phyloP scores from a whole-genome alignment of 2,329 filamentous ascomycete species.

The Xylariaceae sp. region DNA sequence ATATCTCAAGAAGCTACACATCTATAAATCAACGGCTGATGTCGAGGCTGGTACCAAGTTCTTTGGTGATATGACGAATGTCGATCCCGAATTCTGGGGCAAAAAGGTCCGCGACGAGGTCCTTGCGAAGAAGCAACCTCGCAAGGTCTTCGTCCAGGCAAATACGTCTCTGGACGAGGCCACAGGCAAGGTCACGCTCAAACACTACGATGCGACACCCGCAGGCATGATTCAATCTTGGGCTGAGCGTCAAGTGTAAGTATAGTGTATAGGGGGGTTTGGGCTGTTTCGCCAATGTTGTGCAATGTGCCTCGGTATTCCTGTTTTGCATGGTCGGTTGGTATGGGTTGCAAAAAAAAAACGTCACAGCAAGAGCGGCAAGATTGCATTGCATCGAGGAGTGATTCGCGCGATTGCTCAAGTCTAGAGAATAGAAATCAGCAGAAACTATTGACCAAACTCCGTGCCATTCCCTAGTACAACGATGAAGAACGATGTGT shows the following conservation, averaged over 20 bases:
- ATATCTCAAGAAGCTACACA: conserved; percentile 85
- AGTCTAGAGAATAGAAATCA: too few species aligned
- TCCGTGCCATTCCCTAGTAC: too few species aligned
- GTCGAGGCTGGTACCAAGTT: conserved; percentile 71
- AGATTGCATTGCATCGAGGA: too few species aligned
- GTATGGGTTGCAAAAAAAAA: too few species aligned
- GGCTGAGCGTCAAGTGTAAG: conserved; percentile 55
- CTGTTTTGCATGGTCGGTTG: too few species aligned
- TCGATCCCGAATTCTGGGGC: conserved; percentile 79
- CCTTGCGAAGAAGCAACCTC: conserved; percentile 72
- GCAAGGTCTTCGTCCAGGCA: conserved; percentile 90
- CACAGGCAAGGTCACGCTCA: conserved; percentile 68
- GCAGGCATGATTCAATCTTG: conserved; percentile 83
- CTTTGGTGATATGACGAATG: conserved; percentile 79
- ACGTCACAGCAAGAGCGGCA: too few species aligned
- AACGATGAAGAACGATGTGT: too few species aligned
- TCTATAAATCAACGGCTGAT: conserved; percentile 90
- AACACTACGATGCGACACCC: conserved; percentile 79
- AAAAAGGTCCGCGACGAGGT: conserved; percentile 73
- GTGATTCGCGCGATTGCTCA: too few species aligned
- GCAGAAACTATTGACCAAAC: too few species aligned
- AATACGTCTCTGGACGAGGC: conserved; percentile 73
- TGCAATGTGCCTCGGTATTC: too few species aligned
- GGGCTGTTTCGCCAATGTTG: too few species aligned
- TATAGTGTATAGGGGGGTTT: too few species aligned